These are phyloP conservation scores for Flaveria linearis DNA, from an alignment of 129 eudicot genomes.

Conservation along the genomic window DNA sequence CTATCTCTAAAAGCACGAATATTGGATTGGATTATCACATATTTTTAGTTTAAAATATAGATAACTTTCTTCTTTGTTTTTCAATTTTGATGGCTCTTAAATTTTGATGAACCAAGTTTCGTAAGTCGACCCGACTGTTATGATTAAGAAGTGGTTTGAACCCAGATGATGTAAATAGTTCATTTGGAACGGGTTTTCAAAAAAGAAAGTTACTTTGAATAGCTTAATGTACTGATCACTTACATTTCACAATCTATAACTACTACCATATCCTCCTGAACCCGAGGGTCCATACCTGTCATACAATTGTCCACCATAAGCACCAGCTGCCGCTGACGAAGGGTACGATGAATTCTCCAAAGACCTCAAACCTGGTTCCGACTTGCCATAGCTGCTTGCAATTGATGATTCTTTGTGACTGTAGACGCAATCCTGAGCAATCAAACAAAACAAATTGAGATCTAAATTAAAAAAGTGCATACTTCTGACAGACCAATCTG, in stretches of 20 bases:
- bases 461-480: background rate
- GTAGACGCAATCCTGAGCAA: conserved; percentile 41
- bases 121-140: no score
- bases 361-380: conserved; percentile 60
- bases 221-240: background rate
- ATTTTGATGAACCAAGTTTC: no score
- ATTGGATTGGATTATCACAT: no score
- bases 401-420: conserved; percentile 42
- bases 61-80: no score
- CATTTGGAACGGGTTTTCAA: no score
- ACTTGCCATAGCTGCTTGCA: conserved; percentile 42
- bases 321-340: no score
- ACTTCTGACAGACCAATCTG: background rate
- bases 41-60: no score
- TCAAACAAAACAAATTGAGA: background rate
- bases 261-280: conserved; percentile 50
- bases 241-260: conserved; percentile 51
- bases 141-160: no score
- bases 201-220: background rate
- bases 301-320: conserved; percentile 28
- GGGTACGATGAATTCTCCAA: conserved; percentile 42
- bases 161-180: no score
- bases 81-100: no score
- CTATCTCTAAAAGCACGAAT: no score
- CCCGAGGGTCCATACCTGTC: conserved; percentile 63